phyloP scores from a whole-genome alignment of 169 alveolate species.

The Babesia divergens region DNA sequence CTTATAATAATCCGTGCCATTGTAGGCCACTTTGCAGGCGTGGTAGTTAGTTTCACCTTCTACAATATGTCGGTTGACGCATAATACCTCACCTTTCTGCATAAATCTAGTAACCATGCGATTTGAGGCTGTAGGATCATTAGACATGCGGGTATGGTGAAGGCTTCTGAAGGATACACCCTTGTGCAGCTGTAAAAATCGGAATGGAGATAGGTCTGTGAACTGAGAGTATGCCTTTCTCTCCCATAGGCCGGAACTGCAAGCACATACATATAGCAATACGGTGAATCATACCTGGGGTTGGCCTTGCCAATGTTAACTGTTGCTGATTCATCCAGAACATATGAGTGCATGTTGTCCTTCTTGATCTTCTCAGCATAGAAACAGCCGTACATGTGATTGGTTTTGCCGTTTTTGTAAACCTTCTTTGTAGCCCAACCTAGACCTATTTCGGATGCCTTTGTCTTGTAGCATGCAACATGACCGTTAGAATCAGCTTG shows the following conservation, averaged over 20 bases:
- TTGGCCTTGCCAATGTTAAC: background rate
- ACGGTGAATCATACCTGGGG: background rate
- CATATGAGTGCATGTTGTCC: constrained; percentile 22
- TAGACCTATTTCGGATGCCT: constrained; percentile 28
- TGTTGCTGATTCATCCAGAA: constrained; percentile 14
- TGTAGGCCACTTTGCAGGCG: background rate
- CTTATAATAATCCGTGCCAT: constrained; percentile 5
- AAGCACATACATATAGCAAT: too few relatives aligned
- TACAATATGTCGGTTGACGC: background rate
- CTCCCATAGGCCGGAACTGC: constrained; percentile 18
- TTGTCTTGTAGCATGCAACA: constrained; percentile 52
- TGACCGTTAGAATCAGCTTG: constrained; percentile 41
- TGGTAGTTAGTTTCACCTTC: background rate
- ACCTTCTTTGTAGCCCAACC: constrained; percentile 57
- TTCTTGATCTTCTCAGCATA: constrained; percentile 36
- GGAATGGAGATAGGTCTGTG: constrained; percentile 42
- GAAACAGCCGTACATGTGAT: constrained; percentile 67
- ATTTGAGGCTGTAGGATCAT: background rate
- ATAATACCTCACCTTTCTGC: background rate
- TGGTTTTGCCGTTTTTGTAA: constrained; percentile 25
- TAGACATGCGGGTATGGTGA: constrained; percentile 6
- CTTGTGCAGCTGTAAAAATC: constrained; percentile 58
- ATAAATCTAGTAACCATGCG: background rate
- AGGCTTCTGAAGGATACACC: constrained; percentile 36
- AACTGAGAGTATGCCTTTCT: constrained; percentile 17